These are phyloP conservation scores for Colletotrichum paranaense DNA, from an alignment of 2,329 filamentous ascomycete species.

Conservation along the genomic window DNA sequence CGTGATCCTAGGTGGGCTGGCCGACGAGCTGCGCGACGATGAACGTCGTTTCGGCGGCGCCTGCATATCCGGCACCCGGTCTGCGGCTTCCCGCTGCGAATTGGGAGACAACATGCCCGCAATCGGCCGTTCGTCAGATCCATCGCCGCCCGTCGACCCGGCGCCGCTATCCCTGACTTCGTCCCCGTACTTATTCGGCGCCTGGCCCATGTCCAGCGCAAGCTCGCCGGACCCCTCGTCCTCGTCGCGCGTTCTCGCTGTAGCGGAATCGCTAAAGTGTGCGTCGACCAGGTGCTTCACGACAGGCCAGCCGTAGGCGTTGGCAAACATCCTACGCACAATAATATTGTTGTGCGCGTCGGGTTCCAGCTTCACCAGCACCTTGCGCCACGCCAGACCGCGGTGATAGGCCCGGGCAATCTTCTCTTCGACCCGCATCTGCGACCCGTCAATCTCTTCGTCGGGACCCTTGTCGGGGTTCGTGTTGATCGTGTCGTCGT, in stretches of 20 bases:
- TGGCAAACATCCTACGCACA: conserved; percentile 94
- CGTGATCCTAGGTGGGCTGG: conserved; percentile 25
- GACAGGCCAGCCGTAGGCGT: conserved; percentile 98
- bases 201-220: conserved; percentile 68
- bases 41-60: conserved; percentile 29
- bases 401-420: conserved; percentile 96
- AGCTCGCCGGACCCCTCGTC: conserved; percentile 75
- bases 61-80: conserved; percentile 60
- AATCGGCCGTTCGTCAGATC: conserved; percentile 37
- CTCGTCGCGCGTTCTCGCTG: conserved; percentile 74
- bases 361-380: conserved; percentile 92
- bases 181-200: conserved; percentile 71
- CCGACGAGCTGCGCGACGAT: conserved; percentile 23
- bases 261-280: conserved; percentile 84
- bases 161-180: conserved; percentile 66
- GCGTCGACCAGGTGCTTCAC: conserved; percentile 94
- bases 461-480: conserved; percentile 54
- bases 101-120: conserved; percentile 41
- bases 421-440: conserved; percentile 95
- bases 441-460: conserved; percentile 65
- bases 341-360: conserved; percentile 99
- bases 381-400: conserved; percentile 94
- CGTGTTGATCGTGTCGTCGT: conserved; percentile 62
- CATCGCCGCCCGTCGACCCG: neutral
- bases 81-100: conserved; percentile 51